phyloP scores from a whole-genome alignment of 441 rosid genomes.

The Euphorbia schlechtendalii region DNA sequence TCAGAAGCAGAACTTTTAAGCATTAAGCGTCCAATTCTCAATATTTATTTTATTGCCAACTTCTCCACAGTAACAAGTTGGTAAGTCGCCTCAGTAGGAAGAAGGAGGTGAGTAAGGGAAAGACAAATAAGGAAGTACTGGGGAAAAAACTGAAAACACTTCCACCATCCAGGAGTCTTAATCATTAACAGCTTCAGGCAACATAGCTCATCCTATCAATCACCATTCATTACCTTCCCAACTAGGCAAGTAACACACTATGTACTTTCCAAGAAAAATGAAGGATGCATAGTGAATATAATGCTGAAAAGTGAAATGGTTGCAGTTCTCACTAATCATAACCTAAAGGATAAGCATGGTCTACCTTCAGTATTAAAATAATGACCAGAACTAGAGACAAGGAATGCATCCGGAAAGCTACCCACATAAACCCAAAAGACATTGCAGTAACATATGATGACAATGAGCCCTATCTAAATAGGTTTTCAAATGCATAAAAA shows the following conservation, averaged over 20 bases:
- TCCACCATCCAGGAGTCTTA: conserved; percentile 14
- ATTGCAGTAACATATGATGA: conserved; percentile 13
- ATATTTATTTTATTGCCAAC: not conserved
- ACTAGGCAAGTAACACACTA: not conserved
- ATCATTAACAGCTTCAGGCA: conserved; percentile 3
- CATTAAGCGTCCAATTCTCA: no score
- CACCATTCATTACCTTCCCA: not conserved
- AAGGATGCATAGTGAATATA: not conserved
- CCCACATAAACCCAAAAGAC: conserved; percentile 15
- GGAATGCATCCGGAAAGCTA: not conserved
- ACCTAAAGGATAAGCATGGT: no score
- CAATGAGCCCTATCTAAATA: not conserved
- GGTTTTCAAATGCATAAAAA: conserved; percentile 2
- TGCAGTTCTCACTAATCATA: not conserved
- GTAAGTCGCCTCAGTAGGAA: not conserved
- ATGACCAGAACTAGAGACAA: not conserved
- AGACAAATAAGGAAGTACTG: not conserved
- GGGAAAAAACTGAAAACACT: not conserved
- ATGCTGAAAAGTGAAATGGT: conserved; percentile 2
- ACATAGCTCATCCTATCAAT: not conserved
- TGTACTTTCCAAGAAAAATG: not conserved
- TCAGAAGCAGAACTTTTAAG: not conserved
- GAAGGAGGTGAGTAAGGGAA: not conserved
- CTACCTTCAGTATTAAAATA: not conserved
- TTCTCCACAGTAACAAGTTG: not conserved